Evolutionary conservation across 257 asterid species (phyloP).

Genomic region (Pogostemon cablin): DNA sequence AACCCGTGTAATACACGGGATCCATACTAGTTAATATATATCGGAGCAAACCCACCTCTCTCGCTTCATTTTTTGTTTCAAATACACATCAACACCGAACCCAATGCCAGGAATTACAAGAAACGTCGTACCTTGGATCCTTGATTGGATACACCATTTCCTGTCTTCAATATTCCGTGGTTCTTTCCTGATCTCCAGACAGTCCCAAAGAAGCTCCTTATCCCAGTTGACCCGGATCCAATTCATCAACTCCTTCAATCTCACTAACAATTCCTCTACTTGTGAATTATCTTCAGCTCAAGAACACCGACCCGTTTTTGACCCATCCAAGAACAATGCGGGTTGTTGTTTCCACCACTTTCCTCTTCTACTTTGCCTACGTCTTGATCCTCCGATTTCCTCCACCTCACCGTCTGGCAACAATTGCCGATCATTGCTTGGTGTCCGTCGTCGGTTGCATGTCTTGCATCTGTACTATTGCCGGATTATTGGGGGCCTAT

Average conservation of each 20-base stretch:
- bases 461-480: background rate
- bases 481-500: background rate
- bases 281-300: background rate
- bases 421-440: background rate
- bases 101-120: background rate
- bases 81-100: no score
- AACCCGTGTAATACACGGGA: no score
- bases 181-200: no score
- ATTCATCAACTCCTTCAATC: background rate
- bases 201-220: background rate
- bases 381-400: background rate
- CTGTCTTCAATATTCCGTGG: no score
- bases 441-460: background rate
- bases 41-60: no score
- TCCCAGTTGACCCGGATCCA: background rate
- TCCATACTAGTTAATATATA: no score
- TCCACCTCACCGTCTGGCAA: background rate
- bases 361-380: constrained; percentile 2
- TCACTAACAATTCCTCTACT: background rate
- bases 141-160: background rate
- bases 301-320: background rate
- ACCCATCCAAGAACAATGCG: background rate
- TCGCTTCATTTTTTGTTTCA: no score
- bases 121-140: background rate
- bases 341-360: background rate